Base-by-base conservation (phyloP, 2,329 filamentous ascomycete species). In the Phaeomoniella chlamydospora region DNA sequence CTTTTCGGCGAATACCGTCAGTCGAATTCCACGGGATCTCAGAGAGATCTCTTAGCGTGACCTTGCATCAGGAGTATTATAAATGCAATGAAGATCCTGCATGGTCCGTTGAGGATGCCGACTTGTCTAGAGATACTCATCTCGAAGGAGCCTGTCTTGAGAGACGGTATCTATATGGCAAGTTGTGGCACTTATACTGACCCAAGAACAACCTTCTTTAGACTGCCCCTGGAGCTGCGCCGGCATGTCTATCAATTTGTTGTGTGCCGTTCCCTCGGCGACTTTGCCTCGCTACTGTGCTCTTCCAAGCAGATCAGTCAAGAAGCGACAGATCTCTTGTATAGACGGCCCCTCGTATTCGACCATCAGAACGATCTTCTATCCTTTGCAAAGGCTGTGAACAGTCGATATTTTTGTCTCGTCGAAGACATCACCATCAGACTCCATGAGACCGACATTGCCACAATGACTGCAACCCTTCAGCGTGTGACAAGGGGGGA, bases 321-420 rank as follows among this genome's bases (percentile, higher is more conserved):
- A 18, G 41, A 44, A 35, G 42, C 42, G 9, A 41, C 29, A 15
- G 35, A 34, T 30, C 41, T 41, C 35, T 41, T 41, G 31, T 43
- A 38, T 22, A 32, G 29, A 5, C 15, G 41, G 17, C 39, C 38
- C 10, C 36, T 44, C 9, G n/a, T 17, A 4, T 41, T 36, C 32
- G 26, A 18, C 4, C 40, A 36, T 15, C 41, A 43, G 15, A 18
- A 41, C 12, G 34, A 41, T 13, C 34, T 44, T 13, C 17, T 38
- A 13, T 26, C 22, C 9, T 26, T 26, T n/a, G 6, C 22, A 26
- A 26, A n/a, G n/a, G n/a, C 6, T n/a, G 22, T n/a, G 9, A n/a
- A 26, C n/a, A 9, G 9, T n/a, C n/a, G 6, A 6, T 26, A 26
- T n/a, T 26, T 26, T 26, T n/a, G 9, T n/a, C 22, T 26, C n/a